Percentiles rank a stretch among this genome's conserved stretches.
Conservation (phyloP, 352 stramenopile species). For the Globisporangium middletonii region DNA sequence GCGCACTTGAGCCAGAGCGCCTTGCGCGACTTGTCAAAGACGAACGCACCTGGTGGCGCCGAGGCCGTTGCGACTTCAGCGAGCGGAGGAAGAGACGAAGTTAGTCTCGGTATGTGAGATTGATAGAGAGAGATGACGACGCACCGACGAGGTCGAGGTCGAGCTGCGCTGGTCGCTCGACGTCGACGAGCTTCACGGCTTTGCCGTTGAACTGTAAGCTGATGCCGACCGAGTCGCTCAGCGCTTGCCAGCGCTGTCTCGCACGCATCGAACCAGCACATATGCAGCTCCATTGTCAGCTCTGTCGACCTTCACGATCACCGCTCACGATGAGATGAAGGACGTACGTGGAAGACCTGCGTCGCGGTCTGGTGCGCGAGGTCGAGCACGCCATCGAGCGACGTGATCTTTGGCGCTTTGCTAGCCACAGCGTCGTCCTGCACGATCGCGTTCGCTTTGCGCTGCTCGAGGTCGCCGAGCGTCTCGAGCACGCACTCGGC, state of each 20-base stretch:
- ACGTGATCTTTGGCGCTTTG: conserved; percentile 68
- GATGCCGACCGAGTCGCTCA: conserved; percentile 70
- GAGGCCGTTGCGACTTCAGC: background rate
- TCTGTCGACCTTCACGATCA: background rate
- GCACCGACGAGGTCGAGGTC: conserved; percentile 24
- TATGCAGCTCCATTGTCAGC: background rate
- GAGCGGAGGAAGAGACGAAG: background rate
- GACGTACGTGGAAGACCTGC: conserved; percentile 51
- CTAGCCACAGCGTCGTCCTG: conserved; percentile 51
- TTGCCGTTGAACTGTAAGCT: conserved; percentile 57
- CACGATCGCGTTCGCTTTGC: conserved; percentile 36
- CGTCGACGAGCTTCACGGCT: conserved; percentile 62
- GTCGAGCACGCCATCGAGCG: conserved; percentile 47
- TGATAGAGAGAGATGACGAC: background rate
- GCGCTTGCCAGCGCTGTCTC: conserved; percentile 61
- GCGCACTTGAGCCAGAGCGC: conserved; percentile 66
- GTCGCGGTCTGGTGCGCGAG: conserved; percentile 40
- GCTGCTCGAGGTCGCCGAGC: conserved; percentile 34
- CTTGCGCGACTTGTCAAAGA: conserved; percentile 72
- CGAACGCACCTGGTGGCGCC: conserved; percentile 34
- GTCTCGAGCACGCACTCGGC: conserved; percentile 68
- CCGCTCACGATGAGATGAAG: background rate
- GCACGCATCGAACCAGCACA: background rate
- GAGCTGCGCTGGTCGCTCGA: conserved; percentile 35
- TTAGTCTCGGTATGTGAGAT: too few relatives aligned